Evolutionary conservation across 306 rosid genomes (phyloP).

Genomic region (Alnus rubra): DNA sequence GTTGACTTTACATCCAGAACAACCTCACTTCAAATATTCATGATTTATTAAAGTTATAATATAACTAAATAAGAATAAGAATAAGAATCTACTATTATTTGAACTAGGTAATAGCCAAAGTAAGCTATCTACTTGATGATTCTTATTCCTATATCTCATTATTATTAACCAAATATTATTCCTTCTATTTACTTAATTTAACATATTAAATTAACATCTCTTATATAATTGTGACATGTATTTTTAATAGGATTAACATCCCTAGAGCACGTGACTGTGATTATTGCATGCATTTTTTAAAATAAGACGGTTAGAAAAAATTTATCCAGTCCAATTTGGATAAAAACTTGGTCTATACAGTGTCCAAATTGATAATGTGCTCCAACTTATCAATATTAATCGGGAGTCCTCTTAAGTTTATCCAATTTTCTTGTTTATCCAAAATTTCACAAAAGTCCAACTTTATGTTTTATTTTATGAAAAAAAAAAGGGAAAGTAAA

Average conservation of each 20-base stretch:
- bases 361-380: conserved; percentile 17
- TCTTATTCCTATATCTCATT: no score
- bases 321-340: no score
- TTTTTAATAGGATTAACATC: no score
- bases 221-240: no score
- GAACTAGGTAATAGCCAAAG: not conserved
- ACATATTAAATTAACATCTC: no score
- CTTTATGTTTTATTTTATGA: not conserved
- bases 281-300: no score
- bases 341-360: not conserved
- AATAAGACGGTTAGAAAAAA: no score
- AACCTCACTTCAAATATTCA: not conserved
- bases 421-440: not conserved
- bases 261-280: no score
- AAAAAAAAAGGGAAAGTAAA: no score
- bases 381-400: not conserved
- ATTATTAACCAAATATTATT: no score
- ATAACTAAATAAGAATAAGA: not conserved
- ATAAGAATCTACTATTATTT: not conserved
- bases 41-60: not conserved
- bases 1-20: not conserved
- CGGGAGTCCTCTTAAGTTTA: not conserved
- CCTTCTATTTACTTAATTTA: no score
- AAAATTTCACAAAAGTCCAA: not conserved
- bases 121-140: no score